Evolutionary conservation across 2,329 filamentous ascomycete genomes (phyloP).

Genomic region (Dendrostoma leiphaemia): DNA sequence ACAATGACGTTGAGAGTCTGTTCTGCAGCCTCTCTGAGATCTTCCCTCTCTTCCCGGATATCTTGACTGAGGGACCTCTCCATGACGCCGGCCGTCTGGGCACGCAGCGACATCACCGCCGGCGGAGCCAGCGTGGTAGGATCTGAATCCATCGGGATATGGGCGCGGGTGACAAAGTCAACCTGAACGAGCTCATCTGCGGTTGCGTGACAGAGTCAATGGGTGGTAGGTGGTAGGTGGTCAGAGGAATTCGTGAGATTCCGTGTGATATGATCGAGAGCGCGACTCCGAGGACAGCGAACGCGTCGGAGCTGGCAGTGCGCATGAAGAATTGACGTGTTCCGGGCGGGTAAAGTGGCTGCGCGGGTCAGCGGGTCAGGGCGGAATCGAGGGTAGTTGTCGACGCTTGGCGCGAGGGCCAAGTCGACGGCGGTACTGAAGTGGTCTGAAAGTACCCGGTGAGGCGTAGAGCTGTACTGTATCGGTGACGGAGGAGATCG

Average conservation of each 20-base stretch:
- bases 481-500: too few relatives aligned
- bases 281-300: slow-evolving; percentile 18
- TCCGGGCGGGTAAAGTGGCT: slow-evolving; percentile 15
- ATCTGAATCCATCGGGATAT: slow-evolving; percentile 44
- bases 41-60: slow-evolving; percentile 89
- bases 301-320: slow-evolving; percentile 24
- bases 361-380: slow-evolving; percentile 10
- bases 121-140: slow-evolving; percentile 49
- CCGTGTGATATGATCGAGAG: slow-evolving; percentile 16
- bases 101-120: slow-evolving; percentile 51
- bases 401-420: background rate
- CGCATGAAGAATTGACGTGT: slow-evolving; percentile 17
- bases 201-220: slow-evolving; percentile 14
- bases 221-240: slow-evolving; percentile 17
- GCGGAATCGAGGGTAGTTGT: background rate
- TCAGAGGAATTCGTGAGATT: slow-evolving; percentile 8
- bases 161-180: slow-evolving; percentile 26
- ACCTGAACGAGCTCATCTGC: slow-evolving; percentile 34
- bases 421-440: background rate
- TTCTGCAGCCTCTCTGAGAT: slow-evolving; percentile 91
- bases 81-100: slow-evolving; percentile 50
- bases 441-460: background rate
- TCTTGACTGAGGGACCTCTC: slow-evolving; percentile 75
- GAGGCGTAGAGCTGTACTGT: too few relatives aligned
- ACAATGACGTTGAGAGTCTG: slow-evolving; percentile 96